Percentiles rank a stretch among this genome's conserved stretches.
phyloP scores from a whole-genome alignment of 163 green algal genomes.

The Scenedesmus sp. region DNA sequence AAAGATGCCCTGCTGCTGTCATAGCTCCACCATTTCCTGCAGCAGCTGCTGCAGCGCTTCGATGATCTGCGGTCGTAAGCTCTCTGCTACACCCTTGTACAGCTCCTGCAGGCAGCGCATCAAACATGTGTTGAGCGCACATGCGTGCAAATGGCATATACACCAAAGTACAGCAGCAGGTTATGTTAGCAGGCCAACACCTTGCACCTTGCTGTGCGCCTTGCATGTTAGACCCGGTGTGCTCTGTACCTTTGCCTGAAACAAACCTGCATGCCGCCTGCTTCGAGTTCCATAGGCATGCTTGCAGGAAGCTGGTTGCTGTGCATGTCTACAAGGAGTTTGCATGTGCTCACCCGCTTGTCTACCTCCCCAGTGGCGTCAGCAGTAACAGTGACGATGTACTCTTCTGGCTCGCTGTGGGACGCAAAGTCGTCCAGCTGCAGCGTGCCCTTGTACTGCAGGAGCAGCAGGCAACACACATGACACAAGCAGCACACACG shows the following conservation, averaged over 20 bases:
- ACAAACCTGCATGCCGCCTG: background rate
- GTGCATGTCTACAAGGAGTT: too few relatives aligned
- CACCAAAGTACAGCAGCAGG: background rate
- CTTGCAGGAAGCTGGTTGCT: background rate
- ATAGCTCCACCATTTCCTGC: slow-evolving; percentile 40
- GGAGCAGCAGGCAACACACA: background rate
- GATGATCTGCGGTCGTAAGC: slow-evolving; percentile 17
- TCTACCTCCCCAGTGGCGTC: slow-evolving; percentile 42
- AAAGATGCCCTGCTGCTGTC: background rate
- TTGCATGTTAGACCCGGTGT: background rate
- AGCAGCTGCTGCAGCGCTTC: slow-evolving; percentile 32
- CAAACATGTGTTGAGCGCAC: background rate
- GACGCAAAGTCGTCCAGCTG: slow-evolving; percentile 68
- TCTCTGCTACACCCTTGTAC: slow-evolving; percentile 35
- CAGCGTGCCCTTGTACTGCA: slow-evolving; percentile 68
- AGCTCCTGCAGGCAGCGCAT: background rate
- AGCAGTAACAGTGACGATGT: slow-evolving; percentile 62
- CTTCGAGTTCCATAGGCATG: background rate
- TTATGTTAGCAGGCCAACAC: background rate
- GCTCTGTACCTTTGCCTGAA: background rate
- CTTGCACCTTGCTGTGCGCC: background rate
- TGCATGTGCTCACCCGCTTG: slow-evolving; percentile 8
- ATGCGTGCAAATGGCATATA: background rate
- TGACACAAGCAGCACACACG: background rate
- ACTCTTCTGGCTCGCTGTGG: slow-evolving; percentile 72